A percentile compares a stretch with the other conserved stretches of the same genome.
These are phyloP conservation scores for Fonsecaea nubica DNA, from an alignment of 2,329 filamentous ascomycete genomes.

Conservation along the genomic window DNA sequence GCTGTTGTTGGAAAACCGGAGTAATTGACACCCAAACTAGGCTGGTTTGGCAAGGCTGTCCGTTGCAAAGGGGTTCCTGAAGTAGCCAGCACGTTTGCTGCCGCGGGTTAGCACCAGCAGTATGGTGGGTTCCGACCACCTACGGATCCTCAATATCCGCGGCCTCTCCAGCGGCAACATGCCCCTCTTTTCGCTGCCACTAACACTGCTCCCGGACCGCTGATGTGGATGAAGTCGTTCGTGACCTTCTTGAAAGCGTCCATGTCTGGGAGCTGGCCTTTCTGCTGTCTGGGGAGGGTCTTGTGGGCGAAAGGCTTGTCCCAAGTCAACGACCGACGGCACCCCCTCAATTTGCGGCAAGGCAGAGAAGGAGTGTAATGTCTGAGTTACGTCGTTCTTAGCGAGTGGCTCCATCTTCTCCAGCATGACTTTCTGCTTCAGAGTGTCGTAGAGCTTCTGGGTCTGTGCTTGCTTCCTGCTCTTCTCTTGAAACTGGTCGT, in stretches of 20 bases:
- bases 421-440: slow-evolving; percentile 63
- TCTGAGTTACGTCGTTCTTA: slow-evolving; percentile 58
- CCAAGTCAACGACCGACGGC: slow-evolving; percentile 38
- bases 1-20: slow-evolving; percentile 24
- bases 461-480: slow-evolving; percentile 71
- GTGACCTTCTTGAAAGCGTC: slow-evolving; percentile 41
- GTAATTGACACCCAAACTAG: slow-evolving; percentile 20
- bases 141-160: slow-evolving; percentile 19
- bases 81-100: slow-evolving; percentile 13
- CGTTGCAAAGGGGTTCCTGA: slow-evolving; percentile 26
- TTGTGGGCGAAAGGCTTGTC: slow-evolving; percentile 4
- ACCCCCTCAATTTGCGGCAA: slow-evolving; percentile 31
- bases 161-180: slow-evolving; percentile 22
- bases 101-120: slow-evolving; percentile 16
- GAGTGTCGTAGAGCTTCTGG: slow-evolving; percentile 65
- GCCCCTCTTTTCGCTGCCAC: slow-evolving; percentile 15
- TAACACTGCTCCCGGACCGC: slow-evolving; percentile 29
- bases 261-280: slow-evolving; percentile 36
- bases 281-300: slow-evolving; percentile 24
- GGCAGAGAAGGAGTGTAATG: slow-evolving; percentile 49
- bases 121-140: background rate
- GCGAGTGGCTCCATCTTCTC: slow-evolving; percentile 63
- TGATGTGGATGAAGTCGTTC: slow-evolving; percentile 50
- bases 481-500: slow-evolving; percentile 72
- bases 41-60: slow-evolving; percentile 19